Evolutionary conservation across 2,329 filamentous ascomycete genomes (phyloP).

Genomic region (Xylariaceae sp.): DNA sequence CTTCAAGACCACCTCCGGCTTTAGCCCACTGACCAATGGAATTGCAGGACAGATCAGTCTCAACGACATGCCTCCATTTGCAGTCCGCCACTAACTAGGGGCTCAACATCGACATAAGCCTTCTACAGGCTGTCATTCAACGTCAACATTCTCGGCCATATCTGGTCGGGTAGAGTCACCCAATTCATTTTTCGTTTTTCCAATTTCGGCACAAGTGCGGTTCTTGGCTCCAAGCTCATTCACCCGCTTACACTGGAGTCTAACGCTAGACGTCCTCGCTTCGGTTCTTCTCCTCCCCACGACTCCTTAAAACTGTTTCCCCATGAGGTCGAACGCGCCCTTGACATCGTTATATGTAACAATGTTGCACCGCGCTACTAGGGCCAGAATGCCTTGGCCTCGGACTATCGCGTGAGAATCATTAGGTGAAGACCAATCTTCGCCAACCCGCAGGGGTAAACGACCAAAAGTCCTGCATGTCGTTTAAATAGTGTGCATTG

Average conservation of each 20-base stretch:
- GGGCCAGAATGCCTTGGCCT: slow-evolving; percentile 13
- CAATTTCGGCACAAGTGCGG: slow-evolving; percentile 24
- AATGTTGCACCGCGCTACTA: slow-evolving; percentile 14
- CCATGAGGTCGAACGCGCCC: slow-evolving; percentile 23
- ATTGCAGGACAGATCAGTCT: slow-evolving; percentile 15
- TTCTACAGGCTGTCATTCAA: slow-evolving; percentile 30
- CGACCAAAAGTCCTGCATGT: slow-evolving; percentile 20
- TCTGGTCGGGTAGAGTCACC: slow-evolving; percentile 23
- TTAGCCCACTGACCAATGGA: slow-evolving; percentile 22
- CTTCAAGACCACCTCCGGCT: slow-evolving; percentile 24
- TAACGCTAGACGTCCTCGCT: not conserved
- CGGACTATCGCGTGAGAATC: slow-evolving; percentile 13
- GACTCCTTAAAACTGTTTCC: slow-evolving; percentile 13
- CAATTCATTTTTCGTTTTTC: slow-evolving; percentile 19
- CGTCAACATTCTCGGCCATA: slow-evolving; percentile 22
- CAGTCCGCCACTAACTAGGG: slow-evolving; percentile 31
- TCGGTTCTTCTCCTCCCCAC: not conserved
- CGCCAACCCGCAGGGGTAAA: slow-evolving; percentile 16
- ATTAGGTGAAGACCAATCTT: slow-evolving; percentile 16
- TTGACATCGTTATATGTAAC: slow-evolving; percentile 2
- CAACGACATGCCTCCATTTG: slow-evolving; percentile 27
- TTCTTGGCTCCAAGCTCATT: slow-evolving; percentile 16
- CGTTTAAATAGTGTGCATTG: slow-evolving; percentile 21
- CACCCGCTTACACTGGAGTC: slow-evolving; percentile 10
- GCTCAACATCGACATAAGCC: slow-evolving; percentile 26